phyloP scores from a whole-genome alignment of 1,139 yeast genomes.

The Yamadazyma siamensis region DNA sequence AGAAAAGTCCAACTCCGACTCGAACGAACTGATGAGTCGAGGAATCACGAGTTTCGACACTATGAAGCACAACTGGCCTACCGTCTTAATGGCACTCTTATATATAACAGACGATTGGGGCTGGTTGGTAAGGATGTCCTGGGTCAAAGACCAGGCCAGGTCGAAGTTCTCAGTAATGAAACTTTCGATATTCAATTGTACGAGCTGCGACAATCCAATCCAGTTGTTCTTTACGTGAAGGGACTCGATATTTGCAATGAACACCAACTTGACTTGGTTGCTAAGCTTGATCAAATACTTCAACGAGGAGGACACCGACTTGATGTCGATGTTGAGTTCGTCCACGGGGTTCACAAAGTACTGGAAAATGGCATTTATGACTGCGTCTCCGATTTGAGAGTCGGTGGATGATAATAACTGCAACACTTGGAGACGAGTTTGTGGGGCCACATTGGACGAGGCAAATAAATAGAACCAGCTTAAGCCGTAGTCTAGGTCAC shows the following conservation, averaged over 20 bases:
- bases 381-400: conserved; percentile 1
- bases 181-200: conserved; percentile 58
- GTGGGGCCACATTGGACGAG: conserved; percentile 33
- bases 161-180: conserved; percentile 44
- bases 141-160: conserved; percentile 26
- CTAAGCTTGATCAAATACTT: conserved; percentile 33
- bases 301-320: conserved; percentile 39
- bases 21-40: conserved; percentile 38
- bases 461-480: conserved; percentile 45
- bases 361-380: conserved; percentile 8
- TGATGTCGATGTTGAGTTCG: conserved; percentile 15
- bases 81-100: conserved; percentile 51
- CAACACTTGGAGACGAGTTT: conserved; percentile 29
- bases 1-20: conserved; percentile 36
- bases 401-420: conserved; percentile 15
- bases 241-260: conserved; percentile 51
- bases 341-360: conserved; percentile 5
- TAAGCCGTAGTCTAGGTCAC: conserved; percentile 18
- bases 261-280: conserved; percentile 38
- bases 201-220: conserved; percentile 71
- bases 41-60: conserved; percentile 62
- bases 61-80: conserved; percentile 69
- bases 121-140: conserved; percentile 4
- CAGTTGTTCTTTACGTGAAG: conserved; percentile 57
- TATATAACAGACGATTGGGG: conserved; percentile 17